A percentile compares a stretch with the other conserved stretches of the same genome.
Conservation (phyloP, 768 basidiomycete species). For the Leccinellum albellum region DNA sequence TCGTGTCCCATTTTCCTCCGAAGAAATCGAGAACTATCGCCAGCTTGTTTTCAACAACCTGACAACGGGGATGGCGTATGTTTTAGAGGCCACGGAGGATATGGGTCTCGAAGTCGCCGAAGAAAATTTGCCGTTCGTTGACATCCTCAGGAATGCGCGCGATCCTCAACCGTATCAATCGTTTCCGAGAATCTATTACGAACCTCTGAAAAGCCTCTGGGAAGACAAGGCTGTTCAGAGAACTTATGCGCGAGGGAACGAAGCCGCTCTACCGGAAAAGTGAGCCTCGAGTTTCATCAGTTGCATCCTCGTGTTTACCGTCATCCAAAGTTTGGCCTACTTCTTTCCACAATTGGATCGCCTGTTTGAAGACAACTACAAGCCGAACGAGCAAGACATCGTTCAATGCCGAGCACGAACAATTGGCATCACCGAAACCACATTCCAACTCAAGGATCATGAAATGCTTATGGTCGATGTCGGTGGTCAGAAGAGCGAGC, state of each 20-base stretch:
- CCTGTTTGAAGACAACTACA: conserved; percentile 68
- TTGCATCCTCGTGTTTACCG: neutral
- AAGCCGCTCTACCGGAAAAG: conserved; percentile 91
- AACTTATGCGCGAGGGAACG: conserved; percentile 81
- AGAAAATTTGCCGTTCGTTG: conserved; percentile 54
- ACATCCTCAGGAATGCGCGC: conserved; percentile 59
- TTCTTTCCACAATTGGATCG: conserved; percentile 80
- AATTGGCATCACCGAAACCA: conserved; percentile 87
- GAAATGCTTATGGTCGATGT: conserved; percentile 94
- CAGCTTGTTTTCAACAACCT: conserved; percentile 94
- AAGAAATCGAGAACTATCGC: conserved; percentile 85
- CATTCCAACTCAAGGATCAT: conserved; percentile 72
- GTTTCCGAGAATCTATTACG: conserved; percentile 66
- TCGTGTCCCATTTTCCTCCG: conserved; percentile 71
- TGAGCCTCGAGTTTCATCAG: conserved; percentile 31
- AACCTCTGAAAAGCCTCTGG: conserved; percentile 73
- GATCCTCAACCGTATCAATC: conserved; percentile 79
- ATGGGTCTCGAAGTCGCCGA: conserved; percentile 74
- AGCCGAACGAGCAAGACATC: conserved; percentile 83
- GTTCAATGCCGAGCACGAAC: conserved; percentile 83
- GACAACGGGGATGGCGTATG: conserved; percentile 75
- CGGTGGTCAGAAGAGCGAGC: conserved; percentile 89
- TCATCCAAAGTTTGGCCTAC: conserved; percentile 52
- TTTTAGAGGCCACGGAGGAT: conserved; percentile 87
- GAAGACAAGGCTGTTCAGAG: conserved; percentile 67